phyloP scores from a whole-genome alignment of 257 asterid species.

The Rubia yunnanensis region DNA sequence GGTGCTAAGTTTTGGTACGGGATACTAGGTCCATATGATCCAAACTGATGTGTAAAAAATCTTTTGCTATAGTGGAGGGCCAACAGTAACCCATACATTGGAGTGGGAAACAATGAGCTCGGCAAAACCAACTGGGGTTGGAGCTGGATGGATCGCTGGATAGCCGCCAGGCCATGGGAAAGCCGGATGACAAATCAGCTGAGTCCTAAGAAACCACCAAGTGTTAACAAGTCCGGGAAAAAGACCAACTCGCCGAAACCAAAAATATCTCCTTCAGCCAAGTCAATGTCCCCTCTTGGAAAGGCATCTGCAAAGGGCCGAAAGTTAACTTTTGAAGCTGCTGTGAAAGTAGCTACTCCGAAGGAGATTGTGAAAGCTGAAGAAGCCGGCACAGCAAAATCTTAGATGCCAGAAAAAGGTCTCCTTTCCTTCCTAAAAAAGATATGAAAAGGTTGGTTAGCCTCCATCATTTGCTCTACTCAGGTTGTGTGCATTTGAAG shows the following conservation, averaged over 20 bases:
- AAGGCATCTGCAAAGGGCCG: slow-evolving; percentile 39
- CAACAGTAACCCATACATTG: slow-evolving; percentile 42
- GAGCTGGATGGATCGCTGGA: slow-evolving; percentile 98
- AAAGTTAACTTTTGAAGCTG: slow-evolving; percentile 36
- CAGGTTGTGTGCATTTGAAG: slow-evolving; percentile 7
- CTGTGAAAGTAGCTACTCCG: slow-evolving; percentile 28
- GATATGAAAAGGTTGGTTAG: neutral
- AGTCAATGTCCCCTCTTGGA: slow-evolving; percentile 44
- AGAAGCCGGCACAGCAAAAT: slow-evolving; percentile 8
- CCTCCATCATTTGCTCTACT: neutral
- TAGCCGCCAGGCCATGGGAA: slow-evolving; percentile 98
- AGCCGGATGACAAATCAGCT: slow-evolving; percentile 38
- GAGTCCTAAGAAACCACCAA: slow-evolving; percentile 45
- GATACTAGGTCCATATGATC: neutral
- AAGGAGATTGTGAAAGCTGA: slow-evolving; percentile 31
- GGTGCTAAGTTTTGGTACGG: neutral
- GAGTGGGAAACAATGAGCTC: slow-evolving; percentile 40
- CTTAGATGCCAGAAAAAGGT: neutral
- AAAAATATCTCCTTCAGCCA: slow-evolving; percentile 32
- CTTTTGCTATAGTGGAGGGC: slow-evolving; percentile 76
- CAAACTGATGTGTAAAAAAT: slow-evolving; percentile 6
- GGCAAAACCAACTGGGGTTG: slow-evolving; percentile 84
- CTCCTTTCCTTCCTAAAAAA: neutral
- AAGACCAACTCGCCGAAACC: slow-evolving; percentile 28
- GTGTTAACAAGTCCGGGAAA: slow-evolving; percentile 30